phyloP scores from a whole-genome alignment of 2,329 filamentous ascomycete genomes.

The Lachnellula arida region DNA sequence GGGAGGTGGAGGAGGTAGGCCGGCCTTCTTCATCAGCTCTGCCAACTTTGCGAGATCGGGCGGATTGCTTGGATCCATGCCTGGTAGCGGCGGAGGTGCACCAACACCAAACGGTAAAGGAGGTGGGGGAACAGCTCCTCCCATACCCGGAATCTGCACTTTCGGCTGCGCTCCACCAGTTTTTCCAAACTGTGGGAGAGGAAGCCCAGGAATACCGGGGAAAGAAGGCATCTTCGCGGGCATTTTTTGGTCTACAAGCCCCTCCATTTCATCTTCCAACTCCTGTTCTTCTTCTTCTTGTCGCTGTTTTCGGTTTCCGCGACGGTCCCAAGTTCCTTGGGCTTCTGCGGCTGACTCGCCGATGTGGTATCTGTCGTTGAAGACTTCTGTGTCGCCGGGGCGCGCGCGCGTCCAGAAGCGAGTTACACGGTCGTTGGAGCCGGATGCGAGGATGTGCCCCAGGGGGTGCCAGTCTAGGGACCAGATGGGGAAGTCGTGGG shows the following conservation, averaged over 20 bases:
- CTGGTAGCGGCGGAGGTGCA: slow-evolving; percentile 42
- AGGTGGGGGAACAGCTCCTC: slow-evolving; percentile 34
- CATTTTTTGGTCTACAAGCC: slow-evolving; percentile 86
- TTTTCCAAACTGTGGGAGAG: slow-evolving; percentile 26
- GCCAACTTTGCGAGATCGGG: slow-evolving; percentile 57
- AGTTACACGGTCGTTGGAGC: slow-evolving; percentile 93
- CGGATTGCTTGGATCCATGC: slow-evolving; percentile 55
- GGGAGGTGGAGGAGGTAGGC: slow-evolving; percentile 55
- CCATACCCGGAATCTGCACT: slow-evolving; percentile 50
- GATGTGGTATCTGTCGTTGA: slow-evolving; percentile 92
- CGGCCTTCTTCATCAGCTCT: slow-evolving; percentile 62
- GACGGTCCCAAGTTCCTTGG: slow-evolving; percentile 88
- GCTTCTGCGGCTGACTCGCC: slow-evolving; percentile 90
- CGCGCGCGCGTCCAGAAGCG: slow-evolving; percentile 92
- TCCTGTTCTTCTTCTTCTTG: slow-evolving; percentile 94
- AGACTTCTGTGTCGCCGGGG: slow-evolving; percentile 78
- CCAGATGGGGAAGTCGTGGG: slow-evolving; percentile 95
- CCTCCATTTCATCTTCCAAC: slow-evolving; percentile 87
- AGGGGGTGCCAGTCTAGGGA: slow-evolving; percentile 97
- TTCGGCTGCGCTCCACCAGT: slow-evolving; percentile 35
- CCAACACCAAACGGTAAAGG: slow-evolving; percentile 39
- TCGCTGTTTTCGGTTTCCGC: slow-evolving; percentile 70
- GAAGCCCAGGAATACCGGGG: slow-evolving; percentile 46
- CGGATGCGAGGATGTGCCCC: slow-evolving; percentile 90
- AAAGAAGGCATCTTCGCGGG: slow-evolving; percentile 57